phyloP scores from a whole-genome alignment of 2,329 filamentous ascomycete species.

The Beauveria sp. region DNA sequence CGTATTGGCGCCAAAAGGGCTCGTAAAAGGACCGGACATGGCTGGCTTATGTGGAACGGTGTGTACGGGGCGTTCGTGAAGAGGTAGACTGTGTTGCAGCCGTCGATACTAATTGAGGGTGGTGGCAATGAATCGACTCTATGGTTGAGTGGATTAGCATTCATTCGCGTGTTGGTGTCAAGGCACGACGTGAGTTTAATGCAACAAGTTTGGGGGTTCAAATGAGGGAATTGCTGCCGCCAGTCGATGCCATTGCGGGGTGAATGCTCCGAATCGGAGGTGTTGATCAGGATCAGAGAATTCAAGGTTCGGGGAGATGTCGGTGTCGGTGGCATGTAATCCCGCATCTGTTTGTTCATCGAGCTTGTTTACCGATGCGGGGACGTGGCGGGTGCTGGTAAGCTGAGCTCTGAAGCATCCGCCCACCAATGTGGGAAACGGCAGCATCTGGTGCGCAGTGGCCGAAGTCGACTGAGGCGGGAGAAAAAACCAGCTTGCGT shows the following conservation, averaged over 20 bases:
- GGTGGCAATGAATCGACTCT: neutral
- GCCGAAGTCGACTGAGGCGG: neutral
- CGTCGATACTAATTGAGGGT: neutral
- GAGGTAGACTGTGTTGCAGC: neutral
- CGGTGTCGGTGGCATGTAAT: neutral
- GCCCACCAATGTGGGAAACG: neutral
- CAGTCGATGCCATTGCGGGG: neutral
- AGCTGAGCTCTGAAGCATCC: neutral
- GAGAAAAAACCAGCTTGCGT: neutral
- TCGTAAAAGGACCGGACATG: conserved; percentile 75
- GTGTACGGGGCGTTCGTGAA: neutral
- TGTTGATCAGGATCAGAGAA: neutral
- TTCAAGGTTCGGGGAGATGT: neutral
- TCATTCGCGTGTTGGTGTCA: neutral
- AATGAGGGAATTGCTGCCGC: neutral
- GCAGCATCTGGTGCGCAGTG: neutral
- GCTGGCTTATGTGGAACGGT: neutral
- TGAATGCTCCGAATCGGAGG: neutral
- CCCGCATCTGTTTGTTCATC: neutral
- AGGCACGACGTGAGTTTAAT: neutral
- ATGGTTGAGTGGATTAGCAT: neutral
- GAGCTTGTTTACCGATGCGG: neutral
- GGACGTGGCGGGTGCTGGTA: neutral
- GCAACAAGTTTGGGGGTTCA: neutral
- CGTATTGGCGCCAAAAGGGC: conserved; percentile 56